phyloP scores from a whole-genome alignment of 202 grass and related monocot species.

The Setaria italica region DNA sequence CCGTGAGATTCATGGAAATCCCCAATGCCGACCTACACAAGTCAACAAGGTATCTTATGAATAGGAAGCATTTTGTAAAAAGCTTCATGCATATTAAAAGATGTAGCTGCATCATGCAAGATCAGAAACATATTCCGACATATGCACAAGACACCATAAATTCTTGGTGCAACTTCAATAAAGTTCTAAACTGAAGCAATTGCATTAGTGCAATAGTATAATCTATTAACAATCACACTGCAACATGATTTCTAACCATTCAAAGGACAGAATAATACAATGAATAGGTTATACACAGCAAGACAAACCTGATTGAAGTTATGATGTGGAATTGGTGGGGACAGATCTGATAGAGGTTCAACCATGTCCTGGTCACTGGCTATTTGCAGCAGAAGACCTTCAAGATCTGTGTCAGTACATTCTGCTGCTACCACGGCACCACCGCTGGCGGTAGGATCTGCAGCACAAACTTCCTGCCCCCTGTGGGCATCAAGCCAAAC shows the following conservation, averaged over 20 bases:
- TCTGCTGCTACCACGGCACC: conserved; percentile 3
- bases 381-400: conserved; percentile 69
- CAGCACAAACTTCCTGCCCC: conserved; percentile 36
- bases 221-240: background rate
- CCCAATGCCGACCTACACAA: conserved; percentile 24
- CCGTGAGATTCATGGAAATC: conserved; percentile 25
- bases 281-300: conserved; percentile 15
- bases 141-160: background rate
- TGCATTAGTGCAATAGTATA: background rate
- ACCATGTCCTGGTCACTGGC: conserved; percentile 55
- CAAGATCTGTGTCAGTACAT: conserved; percentile 44
- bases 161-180: background rate
- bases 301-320: conserved; percentile 39
- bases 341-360: conserved; percentile 33
- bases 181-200: conserved; percentile 1
- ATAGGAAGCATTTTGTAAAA: background rate
- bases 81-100: conserved; percentile 23
- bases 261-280: conserved; percentile 7
- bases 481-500: conserved; percentile 37
- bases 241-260: background rate
- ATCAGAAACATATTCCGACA: conserved; percentile 1
- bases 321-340: conserved; percentile 24
- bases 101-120: background rate
- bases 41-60: conserved; percentile 28
- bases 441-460: conserved; percentile 33